phyloP scores from a whole-genome alignment of 805 yeast genomes.

The Teunomyces gatunensis region DNA sequence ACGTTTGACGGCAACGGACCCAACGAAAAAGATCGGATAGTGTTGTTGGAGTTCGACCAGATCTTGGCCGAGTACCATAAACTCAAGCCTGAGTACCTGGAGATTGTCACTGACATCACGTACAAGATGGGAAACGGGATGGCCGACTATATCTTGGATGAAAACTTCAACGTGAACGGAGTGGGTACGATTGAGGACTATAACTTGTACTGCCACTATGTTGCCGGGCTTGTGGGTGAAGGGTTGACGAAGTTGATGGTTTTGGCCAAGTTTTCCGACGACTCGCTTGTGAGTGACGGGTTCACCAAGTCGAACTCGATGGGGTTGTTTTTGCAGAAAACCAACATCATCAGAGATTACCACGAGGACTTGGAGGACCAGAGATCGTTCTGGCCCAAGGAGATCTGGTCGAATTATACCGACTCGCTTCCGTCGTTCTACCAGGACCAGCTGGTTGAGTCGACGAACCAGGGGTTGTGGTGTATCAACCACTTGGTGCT shows the following conservation, averaged over 20 bases:
- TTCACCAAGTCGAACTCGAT: conserved; percentile 70
- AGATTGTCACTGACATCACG: conserved; percentile 74
- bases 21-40: conserved; percentile 77
- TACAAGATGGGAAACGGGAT: conserved; percentile 93
- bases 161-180: conserved; percentile 75
- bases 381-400: conserved; percentile 94
- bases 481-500: conserved; percentile 82
- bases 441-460: conserved; percentile 31
- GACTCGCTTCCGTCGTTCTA: conserved; percentile 57
- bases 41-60: conserved; percentile 72
- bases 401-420: conserved; percentile 87
- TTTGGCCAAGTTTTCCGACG: conserved; percentile 67
- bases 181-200: conserved; percentile 76
- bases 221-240: conserved; percentile 97
- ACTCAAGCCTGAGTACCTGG: conserved; percentile 73
- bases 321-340: conserved; percentile 95
- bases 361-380: conserved; percentile 90
- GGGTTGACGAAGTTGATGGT: conserved; percentile 85
- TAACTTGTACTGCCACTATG: conserved; percentile 92
- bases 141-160: conserved; percentile 87
- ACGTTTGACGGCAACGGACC: conserved; percentile 73
- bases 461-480: conserved; percentile 58
- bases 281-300: conserved; percentile 45
- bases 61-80: conserved; percentile 70
- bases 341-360: conserved; percentile 93